Base-by-base conservation (phyloP, 2,329 filamentous ascomycete genomes). In the Exophiala sp. region DNA sequence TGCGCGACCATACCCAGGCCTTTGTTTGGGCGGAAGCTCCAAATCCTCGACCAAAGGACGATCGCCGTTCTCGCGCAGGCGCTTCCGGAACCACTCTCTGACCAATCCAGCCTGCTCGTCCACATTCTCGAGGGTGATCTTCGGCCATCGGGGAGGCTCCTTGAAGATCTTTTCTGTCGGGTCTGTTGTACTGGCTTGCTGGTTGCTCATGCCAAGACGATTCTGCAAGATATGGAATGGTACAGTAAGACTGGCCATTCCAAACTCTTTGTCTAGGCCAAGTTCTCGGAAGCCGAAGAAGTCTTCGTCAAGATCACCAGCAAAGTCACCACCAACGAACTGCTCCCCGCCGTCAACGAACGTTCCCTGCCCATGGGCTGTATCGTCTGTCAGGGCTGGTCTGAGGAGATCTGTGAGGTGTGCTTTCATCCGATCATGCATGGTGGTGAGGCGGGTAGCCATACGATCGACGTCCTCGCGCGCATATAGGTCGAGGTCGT, bases 201-300 rank as follows among this genome's bases (percentile, higher is more conserved):
- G 62, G 70, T 89, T 91, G 53, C 89, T 87, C 66, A 80, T 92
- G 67, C 90, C 86, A 65, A 99, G 89, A 64, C 92, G 85, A 62
- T 89, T 91, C 68, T 97, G 94, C 24, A 99, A 82, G 16, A 99
- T 82, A 73, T 99, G 94, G 54, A 99, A 79, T 20, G 95, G 94
- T 34, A 99, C 94, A 49, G 89, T 91, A 57, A 97, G 82, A 62
- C 88, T 88, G 32, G 92, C 86, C 58, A 94, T 79, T 14, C 91
- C 91, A 68, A 97, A 87, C 68, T 99, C 94, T 63, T 85, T 87
- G 65, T 96, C 91, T 54, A 99, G 80, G 40, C 94, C 94, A 42
- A 99, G 82, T 56, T 95, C 91, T 68, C 91, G 91, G 81, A 99
- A 97, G 24, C 94, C 94, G 66, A 99, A 99, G 81, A 96, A 99